These are phyloP conservation scores for Fraxinus platypoda DNA, from an alignment of 305 asterid genomes.

Conservation along the genomic window DNA sequence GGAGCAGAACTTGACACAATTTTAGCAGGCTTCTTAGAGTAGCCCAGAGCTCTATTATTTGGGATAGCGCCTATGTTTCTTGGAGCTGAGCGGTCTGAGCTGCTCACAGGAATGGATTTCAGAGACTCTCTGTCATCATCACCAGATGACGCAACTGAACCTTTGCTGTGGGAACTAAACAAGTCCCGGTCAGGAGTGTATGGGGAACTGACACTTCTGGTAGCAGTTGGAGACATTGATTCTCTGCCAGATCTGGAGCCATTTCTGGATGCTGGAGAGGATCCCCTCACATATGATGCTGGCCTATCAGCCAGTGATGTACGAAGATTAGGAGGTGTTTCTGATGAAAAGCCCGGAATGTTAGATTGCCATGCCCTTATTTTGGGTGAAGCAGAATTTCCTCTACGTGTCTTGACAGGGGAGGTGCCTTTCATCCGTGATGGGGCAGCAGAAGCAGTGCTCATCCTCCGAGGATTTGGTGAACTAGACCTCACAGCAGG, in stretches of 20 bases:
- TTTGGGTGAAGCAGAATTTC: slow-evolving; percentile 81
- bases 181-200: slow-evolving; percentile 71
- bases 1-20: slow-evolving; percentile 76
- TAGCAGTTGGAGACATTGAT: slow-evolving; percentile 93
- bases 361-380: slow-evolving; percentile 66
- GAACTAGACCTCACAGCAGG: slow-evolving; percentile 67
- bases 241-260: slow-evolving; percentile 76
- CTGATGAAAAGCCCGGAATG: slow-evolving; percentile 78
- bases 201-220: slow-evolving; percentile 69
- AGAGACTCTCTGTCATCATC: slow-evolving; percentile 86
- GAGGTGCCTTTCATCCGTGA: slow-evolving; percentile 71
- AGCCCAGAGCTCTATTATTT: slow-evolving; percentile 46
- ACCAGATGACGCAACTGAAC: slow-evolving; percentile 85
- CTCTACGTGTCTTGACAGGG: slow-evolving; percentile 69
- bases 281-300: slow-evolving; percentile 89
- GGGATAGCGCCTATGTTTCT: slow-evolving; percentile 49
- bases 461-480: slow-evolving; percentile 71
- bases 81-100: slow-evolving; percentile 51
- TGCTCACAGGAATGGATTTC: slow-evolving; percentile 58
- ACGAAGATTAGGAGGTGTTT: slow-evolving; percentile 96
- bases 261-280: slow-evolving; percentile 96
- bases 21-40: slow-evolving; percentile 64
- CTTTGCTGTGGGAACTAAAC: slow-evolving; percentile 64
- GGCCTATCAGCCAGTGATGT: slow-evolving; percentile 98
- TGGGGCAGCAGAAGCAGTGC: slow-evolving; percentile 64